Conservation (phyloP, 176 grass and related monocot species). For the Chrysopogon serrulatus region DNA sequence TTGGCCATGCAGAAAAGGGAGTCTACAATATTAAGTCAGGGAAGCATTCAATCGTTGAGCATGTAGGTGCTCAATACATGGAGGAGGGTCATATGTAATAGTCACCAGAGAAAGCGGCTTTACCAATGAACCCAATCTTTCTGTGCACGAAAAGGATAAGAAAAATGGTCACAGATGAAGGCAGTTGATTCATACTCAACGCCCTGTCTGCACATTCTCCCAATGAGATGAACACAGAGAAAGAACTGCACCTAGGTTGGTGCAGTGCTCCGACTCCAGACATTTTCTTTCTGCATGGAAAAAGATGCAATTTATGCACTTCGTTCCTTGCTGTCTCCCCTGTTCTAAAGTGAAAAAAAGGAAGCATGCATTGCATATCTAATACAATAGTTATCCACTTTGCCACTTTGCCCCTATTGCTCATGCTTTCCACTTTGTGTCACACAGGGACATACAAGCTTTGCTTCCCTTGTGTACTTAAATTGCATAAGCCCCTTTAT, state of each 20-base stretch:
- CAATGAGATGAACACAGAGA: background rate
- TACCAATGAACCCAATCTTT: background rate
- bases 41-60: background rate
- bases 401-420: conserved; percentile 26
- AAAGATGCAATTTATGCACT: conserved; percentile 10
- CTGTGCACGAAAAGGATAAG: background rate
- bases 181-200: background rate
- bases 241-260: background rate
- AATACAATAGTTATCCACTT: conserved; percentile 28
- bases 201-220: background rate
- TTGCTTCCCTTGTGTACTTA: conserved; percentile 23
- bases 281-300: background rate
- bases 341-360: conserved; percentile 23
- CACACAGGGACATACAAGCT: conserved; percentile 14
- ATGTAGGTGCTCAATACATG: background rate
- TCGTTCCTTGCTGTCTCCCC: background rate
- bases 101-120: conserved; percentile 18
- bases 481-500: conserved; percentile 9
- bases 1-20: background rate
- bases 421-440: conserved; percentile 45
- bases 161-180: background rate
- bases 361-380: conserved; percentile 11
- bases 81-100: background rate
- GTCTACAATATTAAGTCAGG: background rate
- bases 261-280: background rate